Conservation (phyloP, 2,329 filamentous ascomycete genomes). For the Fusarium sp. region DNA sequence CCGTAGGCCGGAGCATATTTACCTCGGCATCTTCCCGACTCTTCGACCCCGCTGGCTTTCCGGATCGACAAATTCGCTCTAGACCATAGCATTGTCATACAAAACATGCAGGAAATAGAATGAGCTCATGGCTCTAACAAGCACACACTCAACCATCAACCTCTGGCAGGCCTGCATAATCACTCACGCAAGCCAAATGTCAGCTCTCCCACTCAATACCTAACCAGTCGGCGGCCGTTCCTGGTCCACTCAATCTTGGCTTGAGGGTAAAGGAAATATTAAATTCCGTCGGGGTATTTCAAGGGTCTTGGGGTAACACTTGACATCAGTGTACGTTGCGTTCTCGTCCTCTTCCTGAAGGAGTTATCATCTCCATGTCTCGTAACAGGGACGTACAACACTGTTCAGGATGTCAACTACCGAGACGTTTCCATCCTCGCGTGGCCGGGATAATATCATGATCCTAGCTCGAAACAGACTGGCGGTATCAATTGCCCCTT, state of each 20-base stretch:
- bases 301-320: conserved; percentile 18
- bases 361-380: conserved; percentile 26
- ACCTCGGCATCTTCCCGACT: conserved; percentile 3
- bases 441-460: neutral
- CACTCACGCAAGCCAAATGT: neutral
- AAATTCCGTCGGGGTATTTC: conserved; percentile 23
- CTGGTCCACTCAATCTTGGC: conserved; percentile 9
- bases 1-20: neutral
- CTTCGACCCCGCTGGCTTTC: neutral
- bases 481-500: conserved; percentile 1
- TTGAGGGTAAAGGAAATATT: conserved; percentile 4
- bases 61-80: neutral
- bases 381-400: neutral
- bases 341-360: conserved; percentile 17
- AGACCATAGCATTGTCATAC: neutral
- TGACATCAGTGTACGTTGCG: conserved; percentile 8
- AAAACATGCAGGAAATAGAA: conserved; percentile 1
- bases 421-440: conserved; percentile 19
- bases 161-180: neutral
- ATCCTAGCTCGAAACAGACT: conserved; percentile 13
- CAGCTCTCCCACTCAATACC: neutral
- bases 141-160: neutral
- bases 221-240: conserved; percentile 19
- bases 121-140: neutral
- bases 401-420: conserved; percentile 11